Evolutionary conservation across 768 basidiomycete genomes (phyloP), one percentile per base, ranked within the genome.

Genomic region (Calocybe cyanea): DNA sequence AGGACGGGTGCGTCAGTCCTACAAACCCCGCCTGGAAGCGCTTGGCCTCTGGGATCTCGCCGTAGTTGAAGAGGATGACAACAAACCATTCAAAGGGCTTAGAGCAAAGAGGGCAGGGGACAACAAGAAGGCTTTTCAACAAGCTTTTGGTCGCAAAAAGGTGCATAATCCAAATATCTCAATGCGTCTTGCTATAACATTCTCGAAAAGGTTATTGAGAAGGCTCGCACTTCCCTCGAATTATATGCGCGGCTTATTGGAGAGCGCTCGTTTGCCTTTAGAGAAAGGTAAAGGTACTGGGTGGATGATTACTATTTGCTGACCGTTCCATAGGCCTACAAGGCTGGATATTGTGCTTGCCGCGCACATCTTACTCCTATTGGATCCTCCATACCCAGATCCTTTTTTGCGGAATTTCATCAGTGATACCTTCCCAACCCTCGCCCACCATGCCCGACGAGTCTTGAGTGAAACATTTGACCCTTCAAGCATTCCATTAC

Each of bases 331-430:
- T 43, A 91, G 87, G 37, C 73, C 75, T 10, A 79, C 83, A 1
- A 72, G 75, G 4, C 61, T 89, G 14, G 89, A 92, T 50, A 59
- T 85, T 18, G 58, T 79, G 30, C 64, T 90, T 15, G 84, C 88
- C 14, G 76, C 87, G 5, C 84, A 88, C 50, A 67, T 84, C 20
- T 70, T 87, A 24, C 67, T 88, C 24, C 64, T 90, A 3, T 49
- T 72, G 3, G 63, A 74, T 36, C 76, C 82, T 4, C 75, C 78
- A 30, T 83, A 81, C 45, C 81, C 85, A 1, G 80, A 88, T 52
- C 63, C 78, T 2, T 59, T 80, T 13, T 50, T 91, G 7, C 70
- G 75, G 56, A 67, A 70, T 49, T 70, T 85, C 2, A 58, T 89
- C 7, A 57, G 56, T 1, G 74, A 76, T 5, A 72, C 75, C 3